Conservation (phyloP, 1,284 basidiomycete genomes). For the Trichosporon sp. region DNA sequence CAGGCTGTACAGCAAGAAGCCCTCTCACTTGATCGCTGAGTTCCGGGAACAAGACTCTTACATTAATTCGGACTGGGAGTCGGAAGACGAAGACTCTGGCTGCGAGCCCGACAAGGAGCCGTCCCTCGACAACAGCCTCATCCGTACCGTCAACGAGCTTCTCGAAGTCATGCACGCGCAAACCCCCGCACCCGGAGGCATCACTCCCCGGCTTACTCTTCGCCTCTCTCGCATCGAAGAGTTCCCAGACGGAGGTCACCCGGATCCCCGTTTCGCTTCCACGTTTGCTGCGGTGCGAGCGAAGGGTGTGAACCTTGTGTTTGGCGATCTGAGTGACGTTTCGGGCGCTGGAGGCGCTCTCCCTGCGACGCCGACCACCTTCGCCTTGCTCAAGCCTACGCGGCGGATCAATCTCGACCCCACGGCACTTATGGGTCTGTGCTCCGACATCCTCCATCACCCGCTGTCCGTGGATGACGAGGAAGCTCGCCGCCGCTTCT, state of each 20-base stretch:
- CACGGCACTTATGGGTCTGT: slow-evolving; percentile 75
- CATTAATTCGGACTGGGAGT: slow-evolving; percentile 37
- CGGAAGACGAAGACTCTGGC: slow-evolving; percentile 23
- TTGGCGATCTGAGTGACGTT: slow-evolving; percentile 62
- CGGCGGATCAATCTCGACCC: slow-evolving; percentile 73
- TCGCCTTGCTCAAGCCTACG: slow-evolving; percentile 52
- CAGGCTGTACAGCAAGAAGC: slow-evolving; percentile 77
- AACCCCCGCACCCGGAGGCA: slow-evolving; percentile 37
- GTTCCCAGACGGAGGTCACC: slow-evolving; percentile 54
- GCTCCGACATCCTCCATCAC: slow-evolving; percentile 77
- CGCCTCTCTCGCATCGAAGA: slow-evolving; percentile 67
- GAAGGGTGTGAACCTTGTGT: slow-evolving; percentile 62
- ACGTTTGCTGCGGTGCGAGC: slow-evolving; percentile 60
- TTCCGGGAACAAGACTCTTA: slow-evolving; percentile 65
- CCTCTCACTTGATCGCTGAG: slow-evolving; percentile 71
- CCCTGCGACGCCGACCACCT: slow-evolving; percentile 68
- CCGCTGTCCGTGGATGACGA: slow-evolving; percentile 64
- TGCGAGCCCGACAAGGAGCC: slow-evolving; percentile 58
- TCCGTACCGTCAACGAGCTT: slow-evolving; percentile 54
- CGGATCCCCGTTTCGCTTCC: slow-evolving; percentile 64
- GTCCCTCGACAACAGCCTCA: slow-evolving; percentile 31
- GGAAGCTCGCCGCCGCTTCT: slow-evolving; percentile 65
- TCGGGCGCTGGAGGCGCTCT: slow-evolving; percentile 63
- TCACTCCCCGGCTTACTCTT: slow-evolving; percentile 60
- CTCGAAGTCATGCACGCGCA: slow-evolving; percentile 48